Conservation (phyloP, 139 green algal genomes). For the Bryopsis sp. region DNA sequence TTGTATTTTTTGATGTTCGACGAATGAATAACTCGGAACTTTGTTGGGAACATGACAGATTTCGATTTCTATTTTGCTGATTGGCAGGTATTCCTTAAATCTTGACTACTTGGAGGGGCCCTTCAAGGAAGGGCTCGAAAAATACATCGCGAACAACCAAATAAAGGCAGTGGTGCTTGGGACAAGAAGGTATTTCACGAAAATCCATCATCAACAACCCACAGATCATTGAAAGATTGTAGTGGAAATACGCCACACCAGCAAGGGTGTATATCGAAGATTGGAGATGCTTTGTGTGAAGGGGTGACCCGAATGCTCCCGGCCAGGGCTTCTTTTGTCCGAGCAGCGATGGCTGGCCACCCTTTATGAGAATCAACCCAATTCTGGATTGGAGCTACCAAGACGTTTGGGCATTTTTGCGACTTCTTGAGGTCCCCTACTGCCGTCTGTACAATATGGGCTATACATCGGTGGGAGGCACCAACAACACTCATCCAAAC, state of each 20-base stretch:
- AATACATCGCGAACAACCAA: conserved; percentile 33
- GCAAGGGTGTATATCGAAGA: too few species aligned
- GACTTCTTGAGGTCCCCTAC: conserved; percentile 16
- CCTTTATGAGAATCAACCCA: conserved; percentile 97
- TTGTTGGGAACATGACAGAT: too few species aligned
- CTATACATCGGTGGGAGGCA: conserved; percentile 73
- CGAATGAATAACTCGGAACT: too few species aligned
- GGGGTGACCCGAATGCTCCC: conserved; percentile 72
- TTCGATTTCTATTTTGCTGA: background rate
- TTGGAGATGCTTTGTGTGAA: conserved; percentile 19
- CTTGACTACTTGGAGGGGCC: conserved; percentile 43
- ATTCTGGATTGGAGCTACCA: conserved; percentile 88
- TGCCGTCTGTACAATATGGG: conserved; percentile 82
- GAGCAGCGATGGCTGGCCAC: conserved; percentile 72
- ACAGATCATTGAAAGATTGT: too few species aligned
- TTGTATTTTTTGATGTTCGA: too few species aligned
- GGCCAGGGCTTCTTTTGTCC: conserved; percentile 85
- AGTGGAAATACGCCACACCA: too few species aligned
- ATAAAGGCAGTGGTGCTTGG: conserved; percentile 70
- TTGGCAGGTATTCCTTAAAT: conserved; percentile 41
- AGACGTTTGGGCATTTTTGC: conserved; percentile 90
- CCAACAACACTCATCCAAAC: conserved; percentile 67
- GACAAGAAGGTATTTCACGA: conserved; percentile 51
- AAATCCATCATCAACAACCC: too few species aligned
- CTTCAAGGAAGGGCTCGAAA: conserved; percentile 60